Percentiles rank a stretch among this genome's conserved stretches.
Conservation (phyloP, 2,329 filamentous ascomycete species). For the Cladophialophora yegresii region DNA sequence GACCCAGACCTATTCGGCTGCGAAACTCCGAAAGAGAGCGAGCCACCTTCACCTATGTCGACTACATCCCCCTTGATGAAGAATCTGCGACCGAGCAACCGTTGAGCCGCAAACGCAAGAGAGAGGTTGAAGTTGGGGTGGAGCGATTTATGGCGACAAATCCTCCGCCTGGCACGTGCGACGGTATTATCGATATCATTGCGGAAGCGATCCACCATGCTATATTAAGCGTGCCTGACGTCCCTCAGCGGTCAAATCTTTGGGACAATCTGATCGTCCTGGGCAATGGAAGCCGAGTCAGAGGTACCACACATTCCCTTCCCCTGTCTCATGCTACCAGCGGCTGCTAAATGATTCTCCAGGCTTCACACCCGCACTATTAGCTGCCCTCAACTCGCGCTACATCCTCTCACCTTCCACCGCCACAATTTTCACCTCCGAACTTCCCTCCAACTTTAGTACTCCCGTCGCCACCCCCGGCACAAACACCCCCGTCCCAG, state of each 20-base stretch:
- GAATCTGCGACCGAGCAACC: constrained; percentile 51
- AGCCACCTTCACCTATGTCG: constrained; percentile 63
- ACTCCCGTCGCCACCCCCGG: constrained; percentile 88
- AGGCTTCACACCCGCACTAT: constrained; percentile 86
- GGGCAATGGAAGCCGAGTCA: constrained; percentile 75
- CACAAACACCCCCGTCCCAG: constrained; percentile 73
- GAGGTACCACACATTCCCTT: constrained; percentile 49
- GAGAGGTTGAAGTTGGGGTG: constrained; percentile 63
- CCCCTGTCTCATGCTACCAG: constrained; percentile 38
- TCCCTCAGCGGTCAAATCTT: constrained; percentile 78
- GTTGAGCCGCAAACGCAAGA: constrained; percentile 52
- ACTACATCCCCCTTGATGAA: constrained; percentile 59
- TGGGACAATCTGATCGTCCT: constrained; percentile 94
- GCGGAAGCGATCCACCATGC: constrained; percentile 80
- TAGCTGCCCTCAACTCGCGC: constrained; percentile 75
- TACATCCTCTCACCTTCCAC: constrained; percentile 90
- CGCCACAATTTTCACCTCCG: constrained; percentile 94
- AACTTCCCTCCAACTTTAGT: constrained; percentile 89
- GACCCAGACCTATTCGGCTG: constrained; percentile 54
- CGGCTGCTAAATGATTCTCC: constrained; percentile 48
- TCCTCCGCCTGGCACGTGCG: constrained; percentile 45
- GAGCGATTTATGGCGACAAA: constrained; percentile 64
- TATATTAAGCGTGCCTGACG: constrained; percentile 78
- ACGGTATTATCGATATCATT: constrained; percentile 77
- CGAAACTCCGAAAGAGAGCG: constrained; percentile 62